A percentile compares a stretch with the other conserved stretches of the same genome.
Conservation (phyloP, 352 stramenopile species). For the Thalassiosira sp. region DNA sequence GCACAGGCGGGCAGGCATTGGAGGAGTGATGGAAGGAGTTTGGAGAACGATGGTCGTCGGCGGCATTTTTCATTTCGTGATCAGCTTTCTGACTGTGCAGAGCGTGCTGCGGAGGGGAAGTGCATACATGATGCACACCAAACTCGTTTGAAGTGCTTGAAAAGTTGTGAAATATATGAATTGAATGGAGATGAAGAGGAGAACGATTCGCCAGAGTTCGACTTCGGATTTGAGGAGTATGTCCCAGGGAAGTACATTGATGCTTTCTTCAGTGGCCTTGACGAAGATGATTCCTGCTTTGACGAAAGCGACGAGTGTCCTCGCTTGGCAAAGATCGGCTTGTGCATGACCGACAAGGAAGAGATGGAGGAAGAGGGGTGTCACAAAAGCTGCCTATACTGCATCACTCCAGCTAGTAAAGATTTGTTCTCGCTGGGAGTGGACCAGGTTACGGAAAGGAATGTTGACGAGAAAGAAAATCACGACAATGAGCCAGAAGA, state of each 20-base stretch:
- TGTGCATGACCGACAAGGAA: slow-evolving; percentile 39
- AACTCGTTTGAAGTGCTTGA: slow-evolving; percentile 48
- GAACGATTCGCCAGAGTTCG: background rate
- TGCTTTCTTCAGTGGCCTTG: slow-evolving; percentile 33
- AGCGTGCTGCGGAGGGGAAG: slow-evolving; percentile 35
- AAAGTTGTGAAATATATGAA: slow-evolving; percentile 48
- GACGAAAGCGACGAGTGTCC: slow-evolving; percentile 41
- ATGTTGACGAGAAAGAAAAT: slow-evolving; percentile 4
- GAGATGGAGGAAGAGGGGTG: slow-evolving; percentile 32
- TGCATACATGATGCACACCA: slow-evolving; percentile 40
- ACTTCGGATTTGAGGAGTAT: too few species aligned
- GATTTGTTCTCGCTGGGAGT: slow-evolving; percentile 26
- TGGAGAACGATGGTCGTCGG: slow-evolving; percentile 41
- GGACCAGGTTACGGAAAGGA: slow-evolving; percentile 21
- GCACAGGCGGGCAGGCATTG: slow-evolving; percentile 48
- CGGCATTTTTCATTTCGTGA: slow-evolving; percentile 40
- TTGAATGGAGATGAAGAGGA: background rate
- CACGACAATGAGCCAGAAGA: slow-evolving; percentile 10
- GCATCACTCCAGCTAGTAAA: slow-evolving; percentile 27
- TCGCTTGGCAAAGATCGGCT: slow-evolving; percentile 3
- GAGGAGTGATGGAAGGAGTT: slow-evolving; percentile 16
- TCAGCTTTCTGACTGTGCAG: slow-evolving; percentile 32
- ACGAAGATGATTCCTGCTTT: slow-evolving; percentile 18
- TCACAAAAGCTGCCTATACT: slow-evolving; percentile 38
- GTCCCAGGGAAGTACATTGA: slow-evolving; percentile 10